Conservation (phyloP, 2,329 filamentous ascomycete genomes). For the Rutstroemia sp. region DNA sequence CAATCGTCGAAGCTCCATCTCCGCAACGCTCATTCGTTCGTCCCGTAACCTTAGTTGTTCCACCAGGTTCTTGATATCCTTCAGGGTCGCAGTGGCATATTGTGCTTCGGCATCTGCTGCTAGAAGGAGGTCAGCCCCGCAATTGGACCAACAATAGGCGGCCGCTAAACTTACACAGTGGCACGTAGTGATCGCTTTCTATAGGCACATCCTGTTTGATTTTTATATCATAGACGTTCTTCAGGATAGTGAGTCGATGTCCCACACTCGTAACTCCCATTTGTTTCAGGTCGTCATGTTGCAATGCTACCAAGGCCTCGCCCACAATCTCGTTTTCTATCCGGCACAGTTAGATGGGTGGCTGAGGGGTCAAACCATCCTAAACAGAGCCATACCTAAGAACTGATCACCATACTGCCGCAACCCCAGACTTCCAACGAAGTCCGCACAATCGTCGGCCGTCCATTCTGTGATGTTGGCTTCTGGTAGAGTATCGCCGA, state of each 20-base stretch:
- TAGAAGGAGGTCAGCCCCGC: conserved; percentile 34
- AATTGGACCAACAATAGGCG: not conserved
- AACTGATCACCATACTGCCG: conserved; percentile 78
- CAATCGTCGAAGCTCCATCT: conserved; percentile 75
- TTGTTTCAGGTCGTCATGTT: conserved; percentile 89
- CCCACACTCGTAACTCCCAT: conserved; percentile 91
- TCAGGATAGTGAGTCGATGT: conserved; percentile 88
- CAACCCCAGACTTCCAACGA: conserved; percentile 71
- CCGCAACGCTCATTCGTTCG: conserved; percentile 76
- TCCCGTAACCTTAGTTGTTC: conserved; percentile 85
- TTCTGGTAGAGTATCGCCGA: conserved; percentile 60
- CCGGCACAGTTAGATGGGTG: conserved; percentile 11
- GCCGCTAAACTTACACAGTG: conserved; percentile 61
- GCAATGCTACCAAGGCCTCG: conserved; percentile 79
- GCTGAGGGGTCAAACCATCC: not conserved
- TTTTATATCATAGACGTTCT: conserved; percentile 94
- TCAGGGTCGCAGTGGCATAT: conserved; percentile 80
- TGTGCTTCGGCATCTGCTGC: conserved; percentile 84
- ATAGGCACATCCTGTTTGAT: conserved; percentile 86
- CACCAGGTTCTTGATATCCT: conserved; percentile 87
- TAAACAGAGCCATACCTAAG: conserved; percentile 53
- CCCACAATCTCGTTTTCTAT: conserved; percentile 91
- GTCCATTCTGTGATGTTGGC: conserved; percentile 76
- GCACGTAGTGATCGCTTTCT: conserved; percentile 89
- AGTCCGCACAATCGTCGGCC: conserved; percentile 84